phyloP scores from a whole-genome alignment of 306 rosid species.

The Begonia fuchsioides region DNA sequence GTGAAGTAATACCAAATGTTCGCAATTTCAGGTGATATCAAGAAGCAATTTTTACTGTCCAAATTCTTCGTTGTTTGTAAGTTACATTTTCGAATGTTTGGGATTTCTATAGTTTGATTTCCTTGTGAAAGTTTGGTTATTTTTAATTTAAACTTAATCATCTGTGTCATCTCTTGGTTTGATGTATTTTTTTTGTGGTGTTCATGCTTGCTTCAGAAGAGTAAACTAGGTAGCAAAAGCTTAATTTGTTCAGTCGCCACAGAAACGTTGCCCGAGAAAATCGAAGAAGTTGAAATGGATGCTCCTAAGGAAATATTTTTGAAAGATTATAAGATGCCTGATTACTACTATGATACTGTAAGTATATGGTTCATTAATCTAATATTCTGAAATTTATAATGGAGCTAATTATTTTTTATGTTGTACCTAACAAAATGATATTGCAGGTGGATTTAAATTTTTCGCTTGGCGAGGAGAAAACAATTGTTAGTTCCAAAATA shows the following conservation, averaged over 20 bases:
- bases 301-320: conserved; percentile 72
- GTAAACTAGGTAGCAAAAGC: conserved; percentile 35
- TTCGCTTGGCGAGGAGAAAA: conserved; percentile 72
- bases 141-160: background rate
- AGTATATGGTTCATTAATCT: too few species aligned
- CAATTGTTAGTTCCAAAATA: conserved; percentile 64
- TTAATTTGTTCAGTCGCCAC: conserved; percentile 69
- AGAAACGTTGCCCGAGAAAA: conserved; percentile 37
- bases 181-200: background rate
- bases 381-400: conserved; percentile 2
- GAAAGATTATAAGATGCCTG: conserved; percentile 87
- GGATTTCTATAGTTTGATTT: background rate
- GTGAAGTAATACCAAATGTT: background rate
- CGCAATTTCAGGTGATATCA: conserved; percentile 26
- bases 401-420: background rate
- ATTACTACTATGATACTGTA: conserved; percentile 79
- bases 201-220: conserved; percentile 32
- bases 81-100: conserved; percentile 8
- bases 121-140: background rate
- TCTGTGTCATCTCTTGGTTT: background rate
- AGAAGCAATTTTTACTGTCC: conserved; percentile 20
- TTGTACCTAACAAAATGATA: too few species aligned
- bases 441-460: conserved; percentile 33
- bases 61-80: conserved; percentile 34
- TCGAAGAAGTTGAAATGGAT: conserved; percentile 67